phyloP scores from a whole-genome alignment of 441 rosid species.

The Aquilaria agallochum region DNA sequence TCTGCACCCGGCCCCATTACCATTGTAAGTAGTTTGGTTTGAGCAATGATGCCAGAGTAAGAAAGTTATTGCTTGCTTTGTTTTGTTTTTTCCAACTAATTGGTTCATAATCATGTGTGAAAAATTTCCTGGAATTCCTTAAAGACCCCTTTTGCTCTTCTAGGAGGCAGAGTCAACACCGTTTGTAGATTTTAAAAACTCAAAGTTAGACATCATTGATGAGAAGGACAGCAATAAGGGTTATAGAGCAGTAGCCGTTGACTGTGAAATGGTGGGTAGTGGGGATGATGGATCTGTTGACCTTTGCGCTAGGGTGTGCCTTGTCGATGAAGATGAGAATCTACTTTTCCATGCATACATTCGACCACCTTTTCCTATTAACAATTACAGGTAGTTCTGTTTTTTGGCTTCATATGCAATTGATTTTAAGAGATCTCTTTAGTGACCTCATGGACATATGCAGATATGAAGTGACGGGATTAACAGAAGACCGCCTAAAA shows the following conservation, averaged over 20 bases:
- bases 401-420: background rate
- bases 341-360: conserved; percentile 49
- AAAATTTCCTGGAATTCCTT: background rate
- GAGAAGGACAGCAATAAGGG: conserved; percentile 17
- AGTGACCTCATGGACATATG: conserved; percentile 6
- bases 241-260: conserved; percentile 52
- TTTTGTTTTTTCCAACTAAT: background rate
- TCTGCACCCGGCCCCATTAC: conserved; percentile 45
- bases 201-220: conserved; percentile 16
- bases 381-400: conserved; percentile 51
- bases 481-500: conserved; percentile 59
- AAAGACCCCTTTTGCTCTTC: conserved; percentile 5
- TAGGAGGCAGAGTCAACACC: conserved; percentile 29
- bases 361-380: conserved; percentile 51
- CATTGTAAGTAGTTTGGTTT: conserved; percentile 37
- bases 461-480: conserved; percentile 65
- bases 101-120: background rate
- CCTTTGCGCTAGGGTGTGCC: conserved; percentile 64
- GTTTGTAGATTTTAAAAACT: conserved; percentile 15
- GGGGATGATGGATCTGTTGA: conserved; percentile 53
- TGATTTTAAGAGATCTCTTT: background rate
- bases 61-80: background rate
- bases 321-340: conserved; percentile 72
- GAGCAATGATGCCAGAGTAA: background rate
- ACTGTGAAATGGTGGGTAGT: conserved; percentile 81